Conservation (phyloP, 495 filamentous ascomycete genomes). For the Bathelium albidoporum region DNA sequence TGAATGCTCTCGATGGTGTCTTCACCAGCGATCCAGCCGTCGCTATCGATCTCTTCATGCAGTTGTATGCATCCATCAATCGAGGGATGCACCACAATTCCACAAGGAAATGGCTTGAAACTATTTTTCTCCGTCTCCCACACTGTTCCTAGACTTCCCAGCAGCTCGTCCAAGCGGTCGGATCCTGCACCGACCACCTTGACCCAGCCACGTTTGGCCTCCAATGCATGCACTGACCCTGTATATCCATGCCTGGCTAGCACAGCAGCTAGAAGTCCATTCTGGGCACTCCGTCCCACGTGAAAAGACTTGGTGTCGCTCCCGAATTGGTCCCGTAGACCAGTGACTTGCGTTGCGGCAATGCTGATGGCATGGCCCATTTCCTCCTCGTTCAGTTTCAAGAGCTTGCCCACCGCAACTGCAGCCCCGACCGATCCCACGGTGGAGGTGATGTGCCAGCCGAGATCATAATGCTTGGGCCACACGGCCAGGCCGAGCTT, state of each 20-base stretch:
- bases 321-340: slow-evolving; percentile 45
- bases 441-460: slow-evolving; percentile 48
- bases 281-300: slow-evolving; percentile 42
- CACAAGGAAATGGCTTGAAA: slow-evolving; percentile 49
- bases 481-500: slow-evolving; percentile 41
- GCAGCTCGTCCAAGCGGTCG: slow-evolving; percentile 26
- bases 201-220: slow-evolving; percentile 45
- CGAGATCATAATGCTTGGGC: slow-evolving; percentile 45
- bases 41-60: slow-evolving; percentile 29
- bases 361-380: slow-evolving; percentile 44
- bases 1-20: slow-evolving; percentile 25
- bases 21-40: slow-evolving; percentile 16
- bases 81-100: slow-evolving; percentile 46
- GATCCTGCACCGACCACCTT: slow-evolving; percentile 38
- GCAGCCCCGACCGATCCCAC: slow-evolving; percentile 43
- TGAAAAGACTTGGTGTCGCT: slow-evolving; percentile 47
- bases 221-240: slow-evolving; percentile 37
- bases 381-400: slow-evolving; percentile 29
- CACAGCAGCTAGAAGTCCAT: slow-evolving; percentile 41
- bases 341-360: slow-evolving; percentile 42
- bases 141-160: slow-evolving; percentile 26
- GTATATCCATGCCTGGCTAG: slow-evolving; percentile 40
- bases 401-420: slow-evolving; percentile 38
- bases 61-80: slow-evolving; percentile 43
- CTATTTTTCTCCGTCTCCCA: slow-evolving; percentile 46